These are phyloP conservation scores for Colletotrichum spaethianum DNA, from an alignment of 2,329 filamentous ascomycete species.

Conservation along the genomic window DNA sequence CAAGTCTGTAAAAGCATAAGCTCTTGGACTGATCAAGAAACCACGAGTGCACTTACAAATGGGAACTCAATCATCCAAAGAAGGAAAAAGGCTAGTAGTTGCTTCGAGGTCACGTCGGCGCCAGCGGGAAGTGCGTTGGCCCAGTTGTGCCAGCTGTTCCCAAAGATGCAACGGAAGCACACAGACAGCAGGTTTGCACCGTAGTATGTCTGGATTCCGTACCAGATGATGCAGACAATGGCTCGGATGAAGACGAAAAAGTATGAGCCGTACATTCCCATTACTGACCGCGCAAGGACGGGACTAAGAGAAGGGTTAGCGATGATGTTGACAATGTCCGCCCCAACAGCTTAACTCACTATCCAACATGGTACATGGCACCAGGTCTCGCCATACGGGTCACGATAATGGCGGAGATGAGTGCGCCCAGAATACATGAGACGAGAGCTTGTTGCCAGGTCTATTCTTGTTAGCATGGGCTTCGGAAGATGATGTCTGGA, in stretches of 20 bases:
- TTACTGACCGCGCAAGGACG: constrained; percentile 54
- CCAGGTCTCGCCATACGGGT: constrained; percentile 48
- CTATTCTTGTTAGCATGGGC: constrained; percentile 8
- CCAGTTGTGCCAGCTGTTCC: constrained; percentile 49
- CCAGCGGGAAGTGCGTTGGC: constrained; percentile 50
- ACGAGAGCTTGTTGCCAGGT: constrained; percentile 49
- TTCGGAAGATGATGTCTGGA: background rate
- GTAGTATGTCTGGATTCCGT: constrained; percentile 46
- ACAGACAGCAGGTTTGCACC: constrained; percentile 45
- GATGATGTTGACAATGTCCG: rapidly evolving
- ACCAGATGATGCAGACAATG: constrained; percentile 51
- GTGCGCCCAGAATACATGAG: constrained; percentile 45
- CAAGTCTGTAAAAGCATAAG: constrained; percentile 43
- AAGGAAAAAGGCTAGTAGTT: constrained; percentile 55
- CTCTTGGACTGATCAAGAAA: background rate
- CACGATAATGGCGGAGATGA: constrained; percentile 45
- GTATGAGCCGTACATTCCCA: constrained; percentile 60
- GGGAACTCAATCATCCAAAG: constrained; percentile 56
- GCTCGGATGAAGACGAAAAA: constrained; percentile 55
- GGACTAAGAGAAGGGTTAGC: constrained; percentile 44
- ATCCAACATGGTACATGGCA: constrained; percentile 47
- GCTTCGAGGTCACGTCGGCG: constrained; percentile 51
- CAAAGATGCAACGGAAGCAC: constrained; percentile 52
- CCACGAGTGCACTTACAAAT: constrained; percentile 46
- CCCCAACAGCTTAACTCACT: constrained; percentile 32